Evolutionary conservation across 208 protist genomes (phyloP).

Genomic region (Trypanosomatidae sp.): DNA sequence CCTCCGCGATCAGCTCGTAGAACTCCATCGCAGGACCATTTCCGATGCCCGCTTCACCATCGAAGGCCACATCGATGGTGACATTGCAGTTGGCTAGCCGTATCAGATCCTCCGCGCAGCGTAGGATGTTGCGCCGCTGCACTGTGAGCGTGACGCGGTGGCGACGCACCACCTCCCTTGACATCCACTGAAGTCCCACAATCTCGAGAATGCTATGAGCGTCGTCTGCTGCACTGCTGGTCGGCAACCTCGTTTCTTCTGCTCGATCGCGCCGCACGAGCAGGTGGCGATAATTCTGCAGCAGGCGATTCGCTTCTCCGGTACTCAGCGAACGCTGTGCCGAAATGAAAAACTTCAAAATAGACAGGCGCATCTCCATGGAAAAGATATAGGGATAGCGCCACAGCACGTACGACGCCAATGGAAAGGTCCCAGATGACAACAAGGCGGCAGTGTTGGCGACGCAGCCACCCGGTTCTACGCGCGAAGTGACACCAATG

Average conservation of each 20-base stretch:
- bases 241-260: neutral
- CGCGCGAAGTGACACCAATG: conserved; percentile 9
- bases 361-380: conserved; percentile 53
- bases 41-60: conserved; percentile 77
- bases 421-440: conserved; percentile 23
- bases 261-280: conserved; percentile 9
- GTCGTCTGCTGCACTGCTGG: neutral
- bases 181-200: conserved; percentile 57
- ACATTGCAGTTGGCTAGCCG: conserved; percentile 57
- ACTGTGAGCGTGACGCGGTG: conserved; percentile 43
- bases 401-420: conserved; percentile 69
- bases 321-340: conserved; percentile 40
- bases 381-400: conserved; percentile 65
- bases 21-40: conserved; percentile 81
- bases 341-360: conserved; percentile 61
- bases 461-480: neutral
- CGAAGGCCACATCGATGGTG: conserved; percentile 70
- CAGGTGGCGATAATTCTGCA: conserved; percentile 22
- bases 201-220: conserved; percentile 20
- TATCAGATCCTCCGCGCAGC: conserved; percentile 42
- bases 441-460: neutral
- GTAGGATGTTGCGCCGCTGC: conserved; percentile 41
- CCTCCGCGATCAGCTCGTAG: conserved; percentile 56
- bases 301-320: conserved; percentile 13
- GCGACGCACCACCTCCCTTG: conserved; percentile 17